Evolutionary conservation across 805 yeast genomes (phyloP), one percentile per base, ranked within the genome.

Genomic region (Pachysolen tannophilus): DNA sequence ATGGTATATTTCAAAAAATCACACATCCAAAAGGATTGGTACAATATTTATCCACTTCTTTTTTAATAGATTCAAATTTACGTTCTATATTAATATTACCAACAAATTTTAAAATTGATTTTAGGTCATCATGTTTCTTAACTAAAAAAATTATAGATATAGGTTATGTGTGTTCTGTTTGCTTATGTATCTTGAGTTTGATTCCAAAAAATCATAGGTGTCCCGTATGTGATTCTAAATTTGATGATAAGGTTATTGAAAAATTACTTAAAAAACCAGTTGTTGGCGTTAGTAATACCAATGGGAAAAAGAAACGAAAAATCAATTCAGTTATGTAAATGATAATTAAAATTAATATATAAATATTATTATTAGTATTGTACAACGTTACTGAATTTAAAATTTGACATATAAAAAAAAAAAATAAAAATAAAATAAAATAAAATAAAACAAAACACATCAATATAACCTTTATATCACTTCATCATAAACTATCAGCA

Each of bases 101-200:
- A 0, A 82, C 90, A 1, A 81, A 81, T 47, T 74, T 83, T 3
- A 77, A 83, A 41, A 92, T 92, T 18, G 95, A 92, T 58, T 92
- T 92, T 56, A 65, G 95, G 41, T 96, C 98, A 1, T 86, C 95
- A 13, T 92, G 98, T 56, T 90, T 86, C 49, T 60, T 86, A 23
- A 86, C 96, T 0, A 88, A 90, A n/a, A 74, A 78, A 47, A 80
- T 88, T 4, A 90, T 92, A 8, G 97, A 92, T 46, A 71, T 90
- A 28, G 99, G 97, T 0, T 88, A 74, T 48, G 97, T 92, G 5
- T 92, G 99, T 56, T 80, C 94, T 16, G 96, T 92, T 18, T 92
- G 99, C 53, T 61, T 90, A 14, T 88, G 97, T 51, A 83, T 72
- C 13, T 60, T 81, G 56, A 81, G 90, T 45, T 47, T 69, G 24